Conservation (phyloP, 202 grass and related monocot genomes). For the Alloteropsis angusta region DNA sequence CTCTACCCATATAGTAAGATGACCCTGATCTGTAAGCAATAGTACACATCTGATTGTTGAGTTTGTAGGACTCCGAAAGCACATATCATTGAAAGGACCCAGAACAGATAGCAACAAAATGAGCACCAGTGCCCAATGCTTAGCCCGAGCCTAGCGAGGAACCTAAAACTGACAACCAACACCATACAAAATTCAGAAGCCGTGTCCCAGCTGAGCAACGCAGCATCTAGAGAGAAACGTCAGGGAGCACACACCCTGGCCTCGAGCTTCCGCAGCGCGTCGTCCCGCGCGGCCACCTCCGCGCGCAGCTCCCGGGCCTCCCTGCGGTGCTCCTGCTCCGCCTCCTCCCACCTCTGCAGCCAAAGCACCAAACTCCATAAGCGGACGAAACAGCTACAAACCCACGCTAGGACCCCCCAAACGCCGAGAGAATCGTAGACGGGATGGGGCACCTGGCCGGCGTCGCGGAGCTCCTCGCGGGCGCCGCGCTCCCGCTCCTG, state of each 20-base stretch:
- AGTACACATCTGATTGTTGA: background rate
- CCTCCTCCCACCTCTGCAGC: constrained; percentile 50
- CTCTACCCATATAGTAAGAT: background rate
- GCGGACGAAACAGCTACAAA: background rate
- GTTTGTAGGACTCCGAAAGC: background rate
- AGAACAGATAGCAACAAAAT: background rate
- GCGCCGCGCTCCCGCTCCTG: constrained; percentile 61
- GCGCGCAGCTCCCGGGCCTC: constrained; percentile 41
- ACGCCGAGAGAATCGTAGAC: background rate
- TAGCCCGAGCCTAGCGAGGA: background rate
- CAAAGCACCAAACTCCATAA: background rate
- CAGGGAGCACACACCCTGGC: constrained; percentile 36
- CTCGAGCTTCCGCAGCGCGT: constrained; percentile 43
- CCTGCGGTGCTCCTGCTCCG: constrained; percentile 47
- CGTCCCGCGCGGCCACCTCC: constrained; percentile 42
- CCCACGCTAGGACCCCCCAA: background rate
- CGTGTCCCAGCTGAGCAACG: background rate
- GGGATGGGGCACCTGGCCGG: constrained; percentile 20
- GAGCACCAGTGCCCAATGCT: background rate
- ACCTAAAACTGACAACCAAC: background rate
- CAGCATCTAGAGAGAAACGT: background rate
- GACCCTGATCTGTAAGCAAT: background rate
- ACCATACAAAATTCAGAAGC: background rate
- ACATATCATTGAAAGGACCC: background rate
- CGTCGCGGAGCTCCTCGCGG: constrained; percentile 52